These are phyloP conservation scores for Thelephora ganbajun DNA, from an alignment of 768 basidiomycete genomes.

Conservation along the genomic window DNA sequence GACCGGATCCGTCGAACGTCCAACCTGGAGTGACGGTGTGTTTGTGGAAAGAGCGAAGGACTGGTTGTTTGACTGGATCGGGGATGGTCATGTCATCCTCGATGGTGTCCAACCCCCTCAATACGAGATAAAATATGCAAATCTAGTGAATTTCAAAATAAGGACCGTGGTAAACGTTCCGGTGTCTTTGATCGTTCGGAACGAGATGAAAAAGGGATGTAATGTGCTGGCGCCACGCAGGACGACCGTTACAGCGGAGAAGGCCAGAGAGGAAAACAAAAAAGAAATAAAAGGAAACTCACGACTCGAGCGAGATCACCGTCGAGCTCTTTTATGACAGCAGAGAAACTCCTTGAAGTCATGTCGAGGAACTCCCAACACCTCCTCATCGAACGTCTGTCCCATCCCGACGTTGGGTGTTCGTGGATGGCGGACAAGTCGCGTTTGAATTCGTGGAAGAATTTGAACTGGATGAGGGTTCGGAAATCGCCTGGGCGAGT, in stretches of 20 bases:
- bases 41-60: constrained; percentile 73
- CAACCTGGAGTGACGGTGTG: constrained; percentile 74
- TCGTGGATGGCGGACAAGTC: constrained; percentile 70
- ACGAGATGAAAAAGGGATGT: background rate
- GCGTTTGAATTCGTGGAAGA: constrained; percentile 71
- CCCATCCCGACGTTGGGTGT: constrained; percentile 73
- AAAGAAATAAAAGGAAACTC: constrained; percentile 20
- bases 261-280: background rate
- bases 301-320: constrained; percentile 89
- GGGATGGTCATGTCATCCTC: constrained; percentile 98
- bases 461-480: constrained; percentile 66
- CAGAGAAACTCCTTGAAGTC: constrained; percentile 82
- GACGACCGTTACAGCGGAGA: background rate
- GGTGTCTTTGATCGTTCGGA: no score
- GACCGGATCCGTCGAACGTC: constrained; percentile 71
- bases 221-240: background rate
- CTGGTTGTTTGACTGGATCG: constrained; percentile 71
- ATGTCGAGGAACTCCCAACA: constrained; percentile 86
- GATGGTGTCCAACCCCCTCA: constrained; percentile 91
- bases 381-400: constrained; percentile 70
- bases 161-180: background rate
- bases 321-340: constrained; percentile 92
- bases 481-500: constrained; percentile 79
- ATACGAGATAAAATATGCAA: constrained; percentile 87
- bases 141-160: constrained; percentile 35